These are phyloP conservation scores for Zymoseptoria brevis DNA, from an alignment of 2,329 filamentous ascomycete species.

Conservation along the genomic window DNA sequence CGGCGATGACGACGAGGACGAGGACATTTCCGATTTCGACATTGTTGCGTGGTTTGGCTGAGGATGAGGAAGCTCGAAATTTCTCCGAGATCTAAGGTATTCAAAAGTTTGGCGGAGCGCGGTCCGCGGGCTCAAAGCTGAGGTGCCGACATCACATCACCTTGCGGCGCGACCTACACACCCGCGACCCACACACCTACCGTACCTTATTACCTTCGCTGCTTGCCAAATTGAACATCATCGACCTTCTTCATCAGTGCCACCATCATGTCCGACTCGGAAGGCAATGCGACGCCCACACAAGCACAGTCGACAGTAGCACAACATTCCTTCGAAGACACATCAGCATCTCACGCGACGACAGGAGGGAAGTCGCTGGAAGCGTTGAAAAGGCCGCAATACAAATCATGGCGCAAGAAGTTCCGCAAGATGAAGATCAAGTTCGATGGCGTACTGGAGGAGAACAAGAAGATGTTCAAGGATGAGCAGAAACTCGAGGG, in stretches of 20 bases:
- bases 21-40: slow-evolving; percentile 9
- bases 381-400: slow-evolving; percentile 18
- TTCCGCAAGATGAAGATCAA: slow-evolving; percentile 81
- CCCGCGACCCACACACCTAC: neutral
- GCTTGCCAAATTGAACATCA: neutral
- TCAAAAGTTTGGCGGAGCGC: neutral
- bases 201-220: neutral
- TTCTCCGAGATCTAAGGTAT: neutral
- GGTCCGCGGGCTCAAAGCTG: neutral
- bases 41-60: neutral
- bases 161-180: neutral
- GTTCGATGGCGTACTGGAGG: slow-evolving; percentile 70
- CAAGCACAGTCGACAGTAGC: slow-evolving; percentile 5
- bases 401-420: slow-evolving; percentile 58
- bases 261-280: slow-evolving; percentile 26
- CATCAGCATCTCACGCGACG: slow-evolving; percentile 4
- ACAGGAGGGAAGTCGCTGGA: slow-evolving; percentile 20
- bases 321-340: neutral
- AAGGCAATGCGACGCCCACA: slow-evolving; percentile 16
- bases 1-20: slow-evolving; percentile 6
- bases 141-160: neutral
- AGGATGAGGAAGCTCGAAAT: neutral
- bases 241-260: slow-evolving; percentile 1
- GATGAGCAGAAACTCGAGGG: slow-evolving; percentile 73
- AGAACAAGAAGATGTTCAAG: slow-evolving; percentile 74